phyloP scores from a whole-genome alignment of 2,329 filamentous ascomycete genomes.

The Gremmenia infestans region DNA sequence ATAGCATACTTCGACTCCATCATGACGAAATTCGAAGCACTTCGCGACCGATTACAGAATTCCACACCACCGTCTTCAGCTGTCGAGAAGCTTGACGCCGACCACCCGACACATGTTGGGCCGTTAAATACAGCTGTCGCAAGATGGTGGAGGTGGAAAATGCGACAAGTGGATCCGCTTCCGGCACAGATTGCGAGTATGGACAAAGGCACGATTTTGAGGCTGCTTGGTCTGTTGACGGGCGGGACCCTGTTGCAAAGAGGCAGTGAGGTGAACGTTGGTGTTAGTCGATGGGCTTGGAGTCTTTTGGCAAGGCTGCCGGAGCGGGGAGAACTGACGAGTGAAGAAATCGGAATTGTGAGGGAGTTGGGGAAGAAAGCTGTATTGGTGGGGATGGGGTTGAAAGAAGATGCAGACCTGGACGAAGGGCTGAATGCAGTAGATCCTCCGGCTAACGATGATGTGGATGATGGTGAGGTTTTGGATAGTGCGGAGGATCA shows the following conservation, averaged over 20 bases:
- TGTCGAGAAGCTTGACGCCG: constrained; percentile 47
- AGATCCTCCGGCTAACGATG: constrained; percentile 40
- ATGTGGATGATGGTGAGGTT: constrained; percentile 23
- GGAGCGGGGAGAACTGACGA: constrained; percentile 68
- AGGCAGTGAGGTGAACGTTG: constrained; percentile 54
- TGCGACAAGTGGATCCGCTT: constrained; percentile 50
- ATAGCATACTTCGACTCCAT: constrained; percentile 65
- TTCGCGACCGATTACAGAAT: constrained; percentile 56
- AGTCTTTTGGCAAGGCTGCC: constrained; percentile 71
- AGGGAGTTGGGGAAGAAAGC: constrained; percentile 77
- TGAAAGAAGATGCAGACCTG: constrained; percentile 31
- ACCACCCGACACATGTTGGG: constrained; percentile 46
- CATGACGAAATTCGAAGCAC: constrained; percentile 55
- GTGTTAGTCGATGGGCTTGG: constrained; percentile 82
- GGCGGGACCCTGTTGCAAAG: constrained; percentile 53
- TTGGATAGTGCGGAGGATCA: constrained; percentile 12
- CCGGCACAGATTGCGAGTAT: constrained; percentile 59
- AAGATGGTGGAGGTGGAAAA: constrained; percentile 47
- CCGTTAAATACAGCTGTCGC: constrained; percentile 36
- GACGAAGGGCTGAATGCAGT: constrained; percentile 41
- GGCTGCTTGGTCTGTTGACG: constrained; percentile 61
- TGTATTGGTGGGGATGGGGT: constrained; percentile 42
- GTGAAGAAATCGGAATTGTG: constrained; percentile 69
- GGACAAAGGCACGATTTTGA: constrained; percentile 60
- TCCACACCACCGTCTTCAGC: constrained; percentile 47